Evolutionary conservation across 768 basidiomycete species (phyloP), one percentile per base, ranked within the genome.

Genomic region (Pholiota conissans): DNA sequence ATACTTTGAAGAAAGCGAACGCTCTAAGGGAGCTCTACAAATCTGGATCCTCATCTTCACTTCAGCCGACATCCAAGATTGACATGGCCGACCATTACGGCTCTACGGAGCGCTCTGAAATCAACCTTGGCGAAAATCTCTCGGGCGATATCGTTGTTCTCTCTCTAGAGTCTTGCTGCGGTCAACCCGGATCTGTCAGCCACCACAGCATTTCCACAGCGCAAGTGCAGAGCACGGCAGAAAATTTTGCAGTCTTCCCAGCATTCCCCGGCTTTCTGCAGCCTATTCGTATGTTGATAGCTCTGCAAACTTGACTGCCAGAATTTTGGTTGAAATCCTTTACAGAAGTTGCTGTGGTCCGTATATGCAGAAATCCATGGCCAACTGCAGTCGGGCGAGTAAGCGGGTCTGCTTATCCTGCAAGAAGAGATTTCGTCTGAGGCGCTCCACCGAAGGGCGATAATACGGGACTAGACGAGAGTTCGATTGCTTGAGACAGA

Each of bases 1-100:
- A 45, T 11, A n/a, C n/a, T n/a, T n/a, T n/a, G n/a, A 45, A 28
- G n/a, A 32, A 34, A 13, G 24, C 53, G 22, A 46, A 46, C 22
- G 37, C 40, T 24, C 42, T 54, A 20, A 14, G 53, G n/a, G 28
- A 30, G 22, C 53, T 54, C 10, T 54, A 54, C 42, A 42, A 54
- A 13, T 20, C 18, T n/a, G 40, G n/a, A 10, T 54, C 29, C 8
- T 5, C 26, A 20, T 22, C n/a, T 18, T 47, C 53, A 7, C 13
- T 47, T 20, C 20, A 26, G 29, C 27, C 28, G 6, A 14, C 10
- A 5, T 20, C 20, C 8, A 30, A 18, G n/a, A n/a, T 11, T 18
- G 22, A 34, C 18, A 32, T 8, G 28, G 5, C 11, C 22, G 29
- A 22, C 13, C 14, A 24, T 13, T 18, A 8, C 26, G 6, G 24